Evolutionary conservation across 179 eudicot genomes (phyloP), one percentile per base, ranked within the genome.

Genomic region (Beta lomatogona): DNA sequence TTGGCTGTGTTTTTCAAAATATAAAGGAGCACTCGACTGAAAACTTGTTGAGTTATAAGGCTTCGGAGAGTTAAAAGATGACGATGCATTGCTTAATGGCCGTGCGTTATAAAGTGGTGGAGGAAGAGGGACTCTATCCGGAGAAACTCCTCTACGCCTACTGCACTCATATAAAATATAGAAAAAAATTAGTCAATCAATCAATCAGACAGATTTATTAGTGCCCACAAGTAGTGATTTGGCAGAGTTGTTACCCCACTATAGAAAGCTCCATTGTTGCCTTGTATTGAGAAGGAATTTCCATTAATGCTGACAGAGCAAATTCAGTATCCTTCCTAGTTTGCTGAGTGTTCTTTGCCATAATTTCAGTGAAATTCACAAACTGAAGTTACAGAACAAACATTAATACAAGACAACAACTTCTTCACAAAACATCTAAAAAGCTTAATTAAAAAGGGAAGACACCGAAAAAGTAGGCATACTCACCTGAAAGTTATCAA

Each of bases 251-350:
- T 81, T 84, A 88, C 90, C 90, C 90, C 67, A 88, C 83, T 54
- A 86, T 19, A n/a, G 80, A 74, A 67, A 92, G 94, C 88, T 91
- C 97, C 67, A 92, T 81, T 13, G 99, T 94, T 81, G 99, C 98
- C 84, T 92, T 95, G 68, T 94, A 95, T 79, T 95, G 99, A 65
- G 95, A 86, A 68, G 99, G 99, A 81, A 95, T 92, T 83, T 95
- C 98, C 99, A 95, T 95, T 78, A 95, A 81, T 55, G 99, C 98
- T 59, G 98, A 79, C 80, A 95, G 94, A 41, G 99, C 97, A 85
- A 95, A 94, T 48, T 92, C 97, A 3, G 94, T 89, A 86, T 95
- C 94, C 80, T 95, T 95, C 65, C 55, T 25, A 70, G 59, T 92
- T 89, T 61, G 87, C 69, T 80, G 80, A 81, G 68, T 88, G 53